Base-by-base conservation (phyloP, 768 basidiomycete genomes). In the Trichaptum fuscoviolaceum region DNA sequence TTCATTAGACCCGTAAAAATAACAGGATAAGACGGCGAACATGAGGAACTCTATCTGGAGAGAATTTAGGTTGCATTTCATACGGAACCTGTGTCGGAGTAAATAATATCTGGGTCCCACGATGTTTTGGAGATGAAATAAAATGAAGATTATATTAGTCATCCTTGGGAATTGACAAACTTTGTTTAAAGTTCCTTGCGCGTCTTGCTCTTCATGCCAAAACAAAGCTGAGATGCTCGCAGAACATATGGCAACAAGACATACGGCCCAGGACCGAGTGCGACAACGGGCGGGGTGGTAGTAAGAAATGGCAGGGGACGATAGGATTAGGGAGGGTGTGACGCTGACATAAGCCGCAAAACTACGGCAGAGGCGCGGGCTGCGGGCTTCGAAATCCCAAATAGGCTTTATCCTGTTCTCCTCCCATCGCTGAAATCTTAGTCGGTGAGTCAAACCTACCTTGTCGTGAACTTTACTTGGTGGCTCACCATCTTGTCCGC, bases 391-490 rank as follows among this genome's bases (percentile, higher is more conserved):
- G 30, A 69, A 71, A 61, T 72, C 62, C 70, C 64, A 75, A 78
- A 76, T 73, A 73, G 77, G 70, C 69, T 62, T 65, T 61, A 63
- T 67, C 26, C 66, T 76, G 75, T 73, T 75, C 71, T 74, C 81
- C 81, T 82, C 83, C 64, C 64, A 42, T 64, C 27, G 30, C 25
- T 52, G n/a, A 58, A 42, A 26, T 57, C 24, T 35, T 64, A 25
- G 64, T 84, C 85, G 85, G 87, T 87, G 81, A 85, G 87, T 82
- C 85, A 87, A 88, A 85, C 85, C 86, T 87, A 80, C 82, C 79
- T 75, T 79, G 79, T 86, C 85, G 85, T 85, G 82, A 86, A 87
- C 83, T 84, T 81, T 78, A 77, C 71, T 74, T 74, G 74, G 73
- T 76, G 72, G 73, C 77, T 80, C 72, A 81, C 75, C 73, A 74